Evolutionary conservation across 1,284 basidiomycete genomes (phyloP).

Genomic region (Tilletiaria anomala): DNA sequence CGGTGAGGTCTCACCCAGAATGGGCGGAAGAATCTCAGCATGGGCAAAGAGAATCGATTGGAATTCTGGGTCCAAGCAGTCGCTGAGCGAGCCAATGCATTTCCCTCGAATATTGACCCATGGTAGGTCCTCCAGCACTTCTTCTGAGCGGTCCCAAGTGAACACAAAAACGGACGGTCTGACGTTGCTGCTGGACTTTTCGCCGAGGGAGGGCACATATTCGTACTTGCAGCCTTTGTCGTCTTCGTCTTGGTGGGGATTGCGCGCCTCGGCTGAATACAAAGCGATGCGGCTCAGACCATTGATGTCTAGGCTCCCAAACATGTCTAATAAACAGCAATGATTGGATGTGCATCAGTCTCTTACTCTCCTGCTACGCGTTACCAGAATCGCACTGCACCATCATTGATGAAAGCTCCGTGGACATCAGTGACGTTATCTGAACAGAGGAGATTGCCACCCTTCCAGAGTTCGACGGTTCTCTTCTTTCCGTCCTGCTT

Average conservation of each 20-base stretch:
- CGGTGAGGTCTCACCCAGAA: neutral
- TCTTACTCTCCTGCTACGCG: no score
- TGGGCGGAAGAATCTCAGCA: neutral
- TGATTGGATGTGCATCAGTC: no score
- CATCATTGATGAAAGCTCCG: neutral
- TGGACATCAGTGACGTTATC: neutral
- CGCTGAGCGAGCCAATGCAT: neutral
- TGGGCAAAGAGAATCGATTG: neutral
- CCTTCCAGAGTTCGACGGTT: neutral
- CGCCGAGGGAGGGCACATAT: neutral
- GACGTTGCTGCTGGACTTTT: neutral
- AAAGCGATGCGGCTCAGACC: neutral
- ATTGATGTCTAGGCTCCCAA: neutral
- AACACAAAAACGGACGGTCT: neutral
- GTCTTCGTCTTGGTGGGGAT: no score
- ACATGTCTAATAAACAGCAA: no score
- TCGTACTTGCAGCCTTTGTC: neutral
- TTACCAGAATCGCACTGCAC: neutral
- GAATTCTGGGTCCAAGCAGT: neutral
- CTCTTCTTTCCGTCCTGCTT: no score
- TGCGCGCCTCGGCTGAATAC: neutral
- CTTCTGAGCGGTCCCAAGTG: no score
- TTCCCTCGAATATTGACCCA: no score
- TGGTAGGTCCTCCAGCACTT: no score
- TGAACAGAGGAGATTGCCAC: neutral